Percentiles rank a stretch among this genome's conserved stretches.
These are phyloP conservation scores for Geum urbanum DNA, from an alignment of 306 rosid species.

Conservation along the genomic window DNA sequence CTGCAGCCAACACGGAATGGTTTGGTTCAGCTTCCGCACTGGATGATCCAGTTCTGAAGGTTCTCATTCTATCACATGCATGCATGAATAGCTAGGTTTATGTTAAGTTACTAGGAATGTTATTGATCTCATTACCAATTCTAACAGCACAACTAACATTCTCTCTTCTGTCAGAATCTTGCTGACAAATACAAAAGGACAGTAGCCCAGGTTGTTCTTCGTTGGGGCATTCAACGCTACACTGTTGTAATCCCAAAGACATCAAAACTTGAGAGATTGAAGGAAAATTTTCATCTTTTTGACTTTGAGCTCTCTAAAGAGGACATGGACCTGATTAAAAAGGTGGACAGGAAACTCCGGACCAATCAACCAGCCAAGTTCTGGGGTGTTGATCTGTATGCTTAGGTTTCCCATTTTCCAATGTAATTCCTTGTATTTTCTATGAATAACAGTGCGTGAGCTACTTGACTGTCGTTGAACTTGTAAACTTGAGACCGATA, in stretches of 20 bases:
- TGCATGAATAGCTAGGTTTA: not conserved
- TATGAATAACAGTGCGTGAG: not conserved
- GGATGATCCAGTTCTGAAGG: slow-evolving; percentile 71
- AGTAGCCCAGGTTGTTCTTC: slow-evolving; percentile 67
- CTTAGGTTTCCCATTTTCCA: slow-evolving; percentile 27
- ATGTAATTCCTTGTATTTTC: slow-evolving; percentile 2
- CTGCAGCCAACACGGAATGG: slow-evolving; percentile 68
- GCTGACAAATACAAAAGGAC: slow-evolving; percentile 67
- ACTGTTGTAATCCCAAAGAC: slow-evolving; percentile 76
- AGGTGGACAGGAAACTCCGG: slow-evolving; percentile 52
- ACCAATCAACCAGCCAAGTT: slow-evolving; percentile 76
- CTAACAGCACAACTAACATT: not conserved
- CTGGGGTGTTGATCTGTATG: slow-evolving; percentile 80
- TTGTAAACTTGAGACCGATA: not conserved
- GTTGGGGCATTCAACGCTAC: slow-evolving; percentile 78
- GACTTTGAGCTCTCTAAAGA: slow-evolving; percentile 66
- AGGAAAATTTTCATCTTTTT: slow-evolving; percentile 63
- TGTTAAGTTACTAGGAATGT: not conserved
- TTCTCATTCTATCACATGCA: slow-evolving; percentile 3
- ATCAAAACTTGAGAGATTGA: slow-evolving; percentile 70
- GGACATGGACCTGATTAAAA: slow-evolving; percentile 57
- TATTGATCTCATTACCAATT: not conserved
- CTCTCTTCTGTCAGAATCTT: slow-evolving; percentile 42
- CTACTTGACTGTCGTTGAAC: not conserved
- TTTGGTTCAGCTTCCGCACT: slow-evolving; percentile 77